Evolutionary conservation across 306 rosid species (phyloP), one percentile per base, ranked within the genome.

Genomic region (Prunus mongolica): DNA sequence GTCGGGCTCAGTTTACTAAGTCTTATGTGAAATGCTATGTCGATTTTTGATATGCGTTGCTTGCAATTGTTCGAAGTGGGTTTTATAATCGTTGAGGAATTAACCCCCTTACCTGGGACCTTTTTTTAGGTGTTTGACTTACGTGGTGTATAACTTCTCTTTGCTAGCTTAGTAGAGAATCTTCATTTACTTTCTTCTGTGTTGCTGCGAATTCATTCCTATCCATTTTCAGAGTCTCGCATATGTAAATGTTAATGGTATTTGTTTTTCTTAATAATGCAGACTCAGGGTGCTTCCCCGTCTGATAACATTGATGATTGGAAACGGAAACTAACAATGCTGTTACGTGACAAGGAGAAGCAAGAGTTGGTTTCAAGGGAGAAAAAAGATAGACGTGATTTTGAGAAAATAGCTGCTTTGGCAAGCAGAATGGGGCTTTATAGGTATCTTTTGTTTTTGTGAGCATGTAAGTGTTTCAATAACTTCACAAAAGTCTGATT

Each of bases 371-470:
- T 90, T 79, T 84, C 96, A 12, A 87, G 96, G 88, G 97, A 92
- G 88, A 95, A 81, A 84, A 95, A 82, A 60, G 96, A 92, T 82
- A 85, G 97, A 78, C 90, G 86, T 77, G 93, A 88, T 75, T 95
- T 90, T 74, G 97, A 89, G 7, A 81, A 86, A 62, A 86, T 92
- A 73, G 89, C 99, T 13, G 80, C 74, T 69, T 81, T 88, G 80
- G 97, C 97, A 18, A 88, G 77, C 80, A 83, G 86, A 79, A 88
- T 95, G 97, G 97, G 99, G 20, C 79, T 95, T 75, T 81, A 86
- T 80, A 89, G 97, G 99, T 95, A 73, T 73, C 6, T 32, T 78
- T 76, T 67, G 25, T 60, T 15, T 75, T 67, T 12, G 60, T 74
- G 73, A 50, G 56, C 73, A 7, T 28, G 28, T n/a, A 18, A 27